Conservation (phyloP, 2,329 filamentous ascomycete genomes). For the Sphaerulina musiva region DNA sequence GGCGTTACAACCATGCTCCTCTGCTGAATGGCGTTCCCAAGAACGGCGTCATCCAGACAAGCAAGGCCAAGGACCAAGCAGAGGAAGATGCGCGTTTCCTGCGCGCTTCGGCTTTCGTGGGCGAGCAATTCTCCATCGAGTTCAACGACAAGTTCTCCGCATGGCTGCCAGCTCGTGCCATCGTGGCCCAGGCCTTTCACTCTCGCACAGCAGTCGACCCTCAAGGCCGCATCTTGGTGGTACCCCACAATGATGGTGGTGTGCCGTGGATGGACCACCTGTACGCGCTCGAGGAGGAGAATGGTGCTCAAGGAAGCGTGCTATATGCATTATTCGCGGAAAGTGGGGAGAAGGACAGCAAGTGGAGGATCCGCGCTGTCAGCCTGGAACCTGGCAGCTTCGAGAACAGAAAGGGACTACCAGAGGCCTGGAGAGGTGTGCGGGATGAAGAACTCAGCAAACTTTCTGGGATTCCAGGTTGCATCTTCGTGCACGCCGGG, state of each 20-base stretch:
- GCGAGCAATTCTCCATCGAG: slow-evolving; percentile 77
- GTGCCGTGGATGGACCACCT: slow-evolving; percentile 97
- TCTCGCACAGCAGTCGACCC: slow-evolving; percentile 61
- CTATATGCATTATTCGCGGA: slow-evolving; percentile 91
- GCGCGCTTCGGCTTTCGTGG: slow-evolving; percentile 72
- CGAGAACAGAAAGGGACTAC: slow-evolving; percentile 82
- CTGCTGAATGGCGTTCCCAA: slow-evolving; percentile 18
- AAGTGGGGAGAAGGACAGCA: slow-evolving; percentile 63
- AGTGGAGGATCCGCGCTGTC: slow-evolving; percentile 94
- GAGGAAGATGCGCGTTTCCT: slow-evolving; percentile 77
- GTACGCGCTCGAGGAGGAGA: slow-evolving; percentile 71
- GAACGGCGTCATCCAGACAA: slow-evolving; percentile 14
- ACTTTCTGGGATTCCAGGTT: slow-evolving; percentile 61
- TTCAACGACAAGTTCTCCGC: slow-evolving; percentile 66
- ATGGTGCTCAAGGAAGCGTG: slow-evolving; percentile 47
- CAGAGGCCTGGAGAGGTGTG: slow-evolving; percentile 85
- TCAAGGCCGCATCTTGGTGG: slow-evolving; percentile 71
- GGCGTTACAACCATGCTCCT: slow-evolving; percentile 64
- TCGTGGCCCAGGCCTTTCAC: slow-evolving; percentile 70
- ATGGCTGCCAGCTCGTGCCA: slow-evolving; percentile 81
- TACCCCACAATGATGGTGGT: slow-evolving; percentile 56
- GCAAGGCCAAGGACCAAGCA: slow-evolving; percentile 49
- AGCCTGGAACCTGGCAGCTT: slow-evolving; percentile 79
- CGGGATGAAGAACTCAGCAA: slow-evolving; percentile 77
- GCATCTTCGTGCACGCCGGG: slow-evolving; percentile 87